phyloP scores from a whole-genome alignment of 2,329 filamentous ascomycete genomes.

The Fusarium austroafricanum region DNA sequence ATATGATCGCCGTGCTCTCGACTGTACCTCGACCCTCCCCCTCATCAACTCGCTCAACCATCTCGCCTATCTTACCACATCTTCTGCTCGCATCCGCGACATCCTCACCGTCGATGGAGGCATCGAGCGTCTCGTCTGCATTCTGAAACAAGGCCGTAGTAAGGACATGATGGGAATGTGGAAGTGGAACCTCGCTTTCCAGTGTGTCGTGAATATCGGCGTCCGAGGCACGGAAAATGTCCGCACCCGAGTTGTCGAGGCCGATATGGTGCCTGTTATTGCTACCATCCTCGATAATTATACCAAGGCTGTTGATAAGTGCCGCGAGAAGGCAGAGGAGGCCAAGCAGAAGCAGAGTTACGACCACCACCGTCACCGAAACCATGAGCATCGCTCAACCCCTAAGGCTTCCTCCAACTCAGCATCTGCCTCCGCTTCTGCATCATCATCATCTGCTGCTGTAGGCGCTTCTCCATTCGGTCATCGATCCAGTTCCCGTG shows the following conservation, averaged over 20 bases:
- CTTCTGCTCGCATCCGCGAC: slow-evolving; percentile 95
- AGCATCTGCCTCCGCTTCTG: slow-evolving; percentile 52
- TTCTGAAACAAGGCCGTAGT: slow-evolving; percentile 95
- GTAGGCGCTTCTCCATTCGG: slow-evolving; percentile 56
- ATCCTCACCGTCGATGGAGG: slow-evolving; percentile 99
- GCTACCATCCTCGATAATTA: slow-evolving; percentile 99
- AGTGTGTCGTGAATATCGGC: slow-evolving; percentile 98
- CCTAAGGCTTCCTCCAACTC: slow-evolving; percentile 55
- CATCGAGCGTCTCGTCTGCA: slow-evolving; percentile 95
- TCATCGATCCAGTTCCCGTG: slow-evolving; percentile 61
- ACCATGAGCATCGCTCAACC: slow-evolving; percentile 61
- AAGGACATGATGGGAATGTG: slow-evolving; percentile 99
- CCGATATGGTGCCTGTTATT: slow-evolving; percentile 99
- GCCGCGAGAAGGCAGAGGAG: slow-evolving; percentile 86
- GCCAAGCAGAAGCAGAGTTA: slow-evolving; percentile 76
- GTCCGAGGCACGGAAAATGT: slow-evolving; percentile 95
- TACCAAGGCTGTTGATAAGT: slow-evolving; percentile 94
- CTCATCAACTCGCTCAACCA: slow-evolving; percentile 99
- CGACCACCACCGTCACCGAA: slow-evolving; percentile 63
- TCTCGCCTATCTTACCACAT: slow-evolving; percentile 97
- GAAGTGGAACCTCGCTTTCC: slow-evolving; percentile 99
- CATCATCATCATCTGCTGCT: slow-evolving; percentile 44
- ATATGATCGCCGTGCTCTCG: slow-evolving; percentile 95
- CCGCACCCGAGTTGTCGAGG: slow-evolving; percentile 94
- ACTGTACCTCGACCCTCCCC: slow-evolving; percentile 97